Percentiles rank a stretch among this genome's conserved stretches.
Conservation (phyloP, 331 rosid genomes). For the Cydonia oblonga region DNA sequence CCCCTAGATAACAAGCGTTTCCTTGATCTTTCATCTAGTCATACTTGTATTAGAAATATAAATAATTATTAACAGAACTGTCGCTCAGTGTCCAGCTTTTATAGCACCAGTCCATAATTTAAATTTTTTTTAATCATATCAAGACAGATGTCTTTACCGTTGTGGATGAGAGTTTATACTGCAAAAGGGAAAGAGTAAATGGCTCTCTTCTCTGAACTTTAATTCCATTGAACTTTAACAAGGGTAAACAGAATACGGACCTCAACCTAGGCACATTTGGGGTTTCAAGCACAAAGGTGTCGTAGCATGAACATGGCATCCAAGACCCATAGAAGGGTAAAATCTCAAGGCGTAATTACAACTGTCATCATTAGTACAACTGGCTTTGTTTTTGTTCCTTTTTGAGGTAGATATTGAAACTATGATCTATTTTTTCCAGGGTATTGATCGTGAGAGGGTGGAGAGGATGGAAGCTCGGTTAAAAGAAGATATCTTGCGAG, state of each 20-base stretch:
- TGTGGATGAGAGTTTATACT: neutral
- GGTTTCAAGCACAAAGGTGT: neutral
- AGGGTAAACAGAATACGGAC: neutral
- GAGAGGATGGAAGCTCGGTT: conserved; percentile 85
- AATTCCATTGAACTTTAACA: neutral
- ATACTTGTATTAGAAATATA: neutral
- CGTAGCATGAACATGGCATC: neutral
- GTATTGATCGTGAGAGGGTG: conserved; percentile 71
- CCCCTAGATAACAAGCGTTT: neutral
- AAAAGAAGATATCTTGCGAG: conserved; percentile 71
- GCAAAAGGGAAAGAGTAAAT: neutral
- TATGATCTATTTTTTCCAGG: conserved; percentile 34
- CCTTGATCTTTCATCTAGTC: neutral
- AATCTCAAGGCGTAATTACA: neutral
- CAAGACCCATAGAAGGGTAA: neutral
- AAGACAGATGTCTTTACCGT: neutral
- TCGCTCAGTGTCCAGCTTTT: neutral
- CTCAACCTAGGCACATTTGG: neutral
- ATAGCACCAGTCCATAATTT: neutral
- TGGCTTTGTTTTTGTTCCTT: neutral
- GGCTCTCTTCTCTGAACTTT: neutral
- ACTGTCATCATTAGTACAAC: neutral
- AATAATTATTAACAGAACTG: neutral
- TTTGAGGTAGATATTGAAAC: neutral
- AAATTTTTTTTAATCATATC: neutral